Percentiles rank a stretch among this genome's conserved stretches.
phyloP scores from a whole-genome alignment of 1,139 yeast species.

The Blastobotrys arbuscula region DNA sequence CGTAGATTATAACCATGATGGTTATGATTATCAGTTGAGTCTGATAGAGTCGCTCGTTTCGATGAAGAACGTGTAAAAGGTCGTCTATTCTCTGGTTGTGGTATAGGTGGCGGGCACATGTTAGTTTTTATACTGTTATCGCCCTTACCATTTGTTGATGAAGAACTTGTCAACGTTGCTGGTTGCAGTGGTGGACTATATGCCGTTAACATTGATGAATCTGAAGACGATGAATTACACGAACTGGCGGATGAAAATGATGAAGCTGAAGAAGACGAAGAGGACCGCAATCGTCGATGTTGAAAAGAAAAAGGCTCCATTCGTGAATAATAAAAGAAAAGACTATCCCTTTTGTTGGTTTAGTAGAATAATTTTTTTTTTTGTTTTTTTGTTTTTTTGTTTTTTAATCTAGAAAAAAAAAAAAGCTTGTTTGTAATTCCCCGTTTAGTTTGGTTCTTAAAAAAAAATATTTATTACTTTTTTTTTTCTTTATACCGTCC shows the following conservation, averaged over 20 bases:
- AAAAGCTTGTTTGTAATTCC: background rate
- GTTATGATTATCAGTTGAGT: background rate
- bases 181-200: constrained; percentile 14
- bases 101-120: constrained; percentile 8
- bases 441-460: no score
- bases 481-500: no score
- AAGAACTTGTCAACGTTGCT: constrained; percentile 1
- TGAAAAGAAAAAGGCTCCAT: constrained; percentile 9
- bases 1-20: background rate
- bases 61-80: background rate
- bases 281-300: constrained; percentile 12
- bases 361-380: background rate
- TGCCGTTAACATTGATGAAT: constrained; percentile 12
- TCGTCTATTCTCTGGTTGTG: background rate
- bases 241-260: constrained; percentile 13
- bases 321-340: background rate
- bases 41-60: background rate
- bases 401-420: background rate
- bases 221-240: constrained; percentile 11
- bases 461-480: no score
- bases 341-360: background rate
- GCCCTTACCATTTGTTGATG: constrained; percentile 1
- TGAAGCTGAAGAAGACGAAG: constrained; percentile 13
- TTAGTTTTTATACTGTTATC: constrained; percentile 5
- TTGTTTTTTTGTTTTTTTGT: background rate